phyloP scores from a whole-genome alignment of 306 rosid species.

The Herpetospermum pedunculosum region DNA sequence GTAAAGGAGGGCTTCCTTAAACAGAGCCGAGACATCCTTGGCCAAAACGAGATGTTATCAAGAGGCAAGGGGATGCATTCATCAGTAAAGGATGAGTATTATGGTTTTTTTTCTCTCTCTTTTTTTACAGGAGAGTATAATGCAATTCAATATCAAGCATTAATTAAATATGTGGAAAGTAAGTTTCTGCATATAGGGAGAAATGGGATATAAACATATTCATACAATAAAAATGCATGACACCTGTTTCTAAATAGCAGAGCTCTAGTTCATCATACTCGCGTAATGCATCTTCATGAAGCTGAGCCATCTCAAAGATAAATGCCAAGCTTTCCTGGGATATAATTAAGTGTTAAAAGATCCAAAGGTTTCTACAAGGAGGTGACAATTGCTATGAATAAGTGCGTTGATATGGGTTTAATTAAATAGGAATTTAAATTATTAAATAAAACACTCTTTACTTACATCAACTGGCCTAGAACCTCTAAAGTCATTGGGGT shows the following conservation, averaged over 20 bases:
- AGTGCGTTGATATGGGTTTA: neutral
- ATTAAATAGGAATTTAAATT: neutral
- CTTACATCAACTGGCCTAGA: neutral
- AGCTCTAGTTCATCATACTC: slow-evolving; percentile 94
- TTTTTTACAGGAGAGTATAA: neutral
- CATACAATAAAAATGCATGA: slow-evolving; percentile 14
- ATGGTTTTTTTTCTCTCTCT: neutral
- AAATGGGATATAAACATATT: neutral
- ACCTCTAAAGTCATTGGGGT: neutral
- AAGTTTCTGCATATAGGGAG: neutral
- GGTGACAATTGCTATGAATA: neutral
- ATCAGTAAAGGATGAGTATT: neutral
- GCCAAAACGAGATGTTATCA: neutral
- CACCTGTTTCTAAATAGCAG: slow-evolving; percentile 96
- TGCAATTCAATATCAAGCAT: neutral
- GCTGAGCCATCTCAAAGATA: slow-evolving; percentile 95
- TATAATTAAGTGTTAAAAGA: slow-evolving; percentile 16
- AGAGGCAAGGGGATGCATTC: neutral
- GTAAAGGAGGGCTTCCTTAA: neutral
- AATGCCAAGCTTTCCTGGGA: slow-evolving; percentile 97
- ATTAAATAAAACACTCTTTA: neutral
- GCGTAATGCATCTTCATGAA: slow-evolving; percentile 90
- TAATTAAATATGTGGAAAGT: neutral
- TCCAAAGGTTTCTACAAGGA: slow-evolving; percentile 18
- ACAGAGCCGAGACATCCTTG: neutral